phyloP scores from a whole-genome alignment of 2,329 filamentous ascomycete genomes.

The Sarocladiaceae sp. region DNA sequence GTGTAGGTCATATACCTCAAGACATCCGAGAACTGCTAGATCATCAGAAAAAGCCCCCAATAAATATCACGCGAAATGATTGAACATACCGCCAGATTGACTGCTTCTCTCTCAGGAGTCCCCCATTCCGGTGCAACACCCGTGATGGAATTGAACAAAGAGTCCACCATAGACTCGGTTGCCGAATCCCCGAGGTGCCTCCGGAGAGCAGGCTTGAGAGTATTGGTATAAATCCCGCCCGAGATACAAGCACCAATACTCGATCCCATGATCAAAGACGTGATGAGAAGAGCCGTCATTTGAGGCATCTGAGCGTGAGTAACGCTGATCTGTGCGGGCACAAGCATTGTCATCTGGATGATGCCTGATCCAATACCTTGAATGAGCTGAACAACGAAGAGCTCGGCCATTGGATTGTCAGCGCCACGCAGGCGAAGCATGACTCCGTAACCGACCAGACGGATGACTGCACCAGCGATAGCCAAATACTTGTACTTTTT shows the following conservation, averaged over 20 bases:
- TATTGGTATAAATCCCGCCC: neutral
- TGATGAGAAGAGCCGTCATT: conserved; percentile 2
- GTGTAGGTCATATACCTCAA: conserved; percentile 3
- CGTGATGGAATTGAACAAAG: conserved; percentile 1
- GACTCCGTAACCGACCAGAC: conserved; percentile 1
- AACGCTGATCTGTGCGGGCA: conserved; percentile 1
- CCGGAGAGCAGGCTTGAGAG: neutral
- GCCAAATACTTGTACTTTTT: neutral
- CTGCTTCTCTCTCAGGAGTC: neutral
- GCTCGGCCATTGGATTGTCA: neutral
- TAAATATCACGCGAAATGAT: neutral
- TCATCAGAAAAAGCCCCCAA: neutral
- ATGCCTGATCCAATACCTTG: neutral
- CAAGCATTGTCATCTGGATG: neutral
- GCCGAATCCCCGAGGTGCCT: neutral
- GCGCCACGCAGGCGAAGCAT: conserved; percentile 1
- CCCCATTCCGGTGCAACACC: neutral
- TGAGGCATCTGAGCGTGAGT: neutral
- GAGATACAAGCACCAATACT: conserved; percentile 1
- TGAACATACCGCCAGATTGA: neutral
- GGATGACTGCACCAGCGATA: neutral
- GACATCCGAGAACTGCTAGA: neutral
- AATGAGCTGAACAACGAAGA: neutral
- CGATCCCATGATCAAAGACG: conserved; percentile 2
- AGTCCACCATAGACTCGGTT: neutral